Evolutionary conservation across 2,329 filamentous ascomycete species (phyloP), one percentile per base, ranked within the genome.

Genomic region (Paramyrothecium sp.): DNA sequence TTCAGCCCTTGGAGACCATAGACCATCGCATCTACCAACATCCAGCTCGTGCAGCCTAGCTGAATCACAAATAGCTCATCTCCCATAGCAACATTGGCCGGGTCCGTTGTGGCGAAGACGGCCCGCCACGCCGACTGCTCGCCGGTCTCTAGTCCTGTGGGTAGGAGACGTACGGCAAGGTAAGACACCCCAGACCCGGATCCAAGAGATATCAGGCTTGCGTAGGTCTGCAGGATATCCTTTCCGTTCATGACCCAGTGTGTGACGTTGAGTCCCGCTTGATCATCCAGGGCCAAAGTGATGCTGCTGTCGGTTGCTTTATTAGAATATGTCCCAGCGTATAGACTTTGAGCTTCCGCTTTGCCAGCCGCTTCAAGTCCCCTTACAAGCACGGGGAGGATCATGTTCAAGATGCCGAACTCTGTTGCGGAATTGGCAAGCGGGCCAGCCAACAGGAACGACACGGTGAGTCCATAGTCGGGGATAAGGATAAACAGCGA

Each of bases 401-500:
- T 41, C n/a, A 41, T 41, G 34, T 41, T n/a, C 11, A n/a, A 41
- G n/a, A 41, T 41, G 34, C 34, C 34, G 34, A 41, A 41, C 34
- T 41, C 11, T 41, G n/a, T 41, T 11, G 34, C 34, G 11, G 11
- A 11, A 11, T n/a, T 41, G 34, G 34, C 11, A 11, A 41, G 34
- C 34, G 11, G 11, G 11, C 73, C 55, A 16, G 60, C 61, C 12
- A 56, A 12, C 4, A 60, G n/a, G 11, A 63, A 21, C 3, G 30
- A 49, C 34, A 58, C 46, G 3, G 55, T 57, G 7, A 78, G 56
- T 44, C 72, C 71, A 57, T 79, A 78, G 59, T 80, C 77, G 0
- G 78, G 77, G 0, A 80, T 62, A 4, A 81, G 62, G 10, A 66
- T 70, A 3, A 80, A 56, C 3, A 67, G 54, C n/a, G 71, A 61